These are phyloP conservation scores for Baorangia bicolor DNA, from an alignment of 768 basidiomycete genomes.

Conservation along the genomic window DNA sequence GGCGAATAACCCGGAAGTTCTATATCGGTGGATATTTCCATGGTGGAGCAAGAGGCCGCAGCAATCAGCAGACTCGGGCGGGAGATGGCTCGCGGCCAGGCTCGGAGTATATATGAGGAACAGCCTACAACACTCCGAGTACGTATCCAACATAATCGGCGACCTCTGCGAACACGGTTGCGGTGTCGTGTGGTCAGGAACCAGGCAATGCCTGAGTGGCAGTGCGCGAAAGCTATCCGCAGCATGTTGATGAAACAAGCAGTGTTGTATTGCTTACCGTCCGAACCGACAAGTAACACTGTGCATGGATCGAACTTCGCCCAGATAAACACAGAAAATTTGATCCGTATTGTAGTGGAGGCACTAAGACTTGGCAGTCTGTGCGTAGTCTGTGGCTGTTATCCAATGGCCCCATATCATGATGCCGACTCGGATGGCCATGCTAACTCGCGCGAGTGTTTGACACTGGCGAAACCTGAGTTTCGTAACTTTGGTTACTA, in stretches of 20 bases:
- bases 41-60: conserved; percentile 4
- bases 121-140: conserved; percentile 3
- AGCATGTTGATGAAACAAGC: conserved; percentile 6
- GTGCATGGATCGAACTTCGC: background rate
- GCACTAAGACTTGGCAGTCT: background rate
- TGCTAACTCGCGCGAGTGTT: background rate
- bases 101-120: conserved; percentile 23
- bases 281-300: background rate
- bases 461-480: background rate
- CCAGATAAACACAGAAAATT: conserved; percentile 1
- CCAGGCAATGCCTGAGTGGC: conserved; percentile 20
- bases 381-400: background rate
- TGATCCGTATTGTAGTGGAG: background rate
- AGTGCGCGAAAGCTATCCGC: conserved; percentile 7
- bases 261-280: background rate
- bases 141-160: background rate
- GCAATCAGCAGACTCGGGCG: background rate
- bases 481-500: background rate
- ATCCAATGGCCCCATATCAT: background rate
- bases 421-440: no score
- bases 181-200: conserved; percentile 15
- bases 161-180: conserved; percentile 2
- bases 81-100: background rate
- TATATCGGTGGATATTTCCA: conserved; percentile 13
- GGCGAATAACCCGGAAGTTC: conserved; percentile 53